Evolutionary conservation across 306 rosid species (phyloP).

Genomic region (Amphicarpaea edgeworthii): DNA sequence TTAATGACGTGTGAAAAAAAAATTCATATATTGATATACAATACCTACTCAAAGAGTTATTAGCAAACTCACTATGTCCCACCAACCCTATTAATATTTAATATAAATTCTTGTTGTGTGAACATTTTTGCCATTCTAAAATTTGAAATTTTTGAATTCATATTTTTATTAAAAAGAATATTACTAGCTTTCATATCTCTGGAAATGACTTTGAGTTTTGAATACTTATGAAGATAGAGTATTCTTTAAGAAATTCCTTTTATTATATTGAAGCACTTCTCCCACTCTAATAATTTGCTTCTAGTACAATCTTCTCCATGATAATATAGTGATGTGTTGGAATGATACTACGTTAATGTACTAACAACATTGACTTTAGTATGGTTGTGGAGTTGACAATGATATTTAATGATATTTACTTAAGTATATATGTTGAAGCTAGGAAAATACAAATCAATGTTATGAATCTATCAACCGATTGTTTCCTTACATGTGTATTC

Average conservation of each 20-base stretch:
- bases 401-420: background rate
- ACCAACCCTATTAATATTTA: slow-evolving; percentile 34
- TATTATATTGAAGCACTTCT: background rate
- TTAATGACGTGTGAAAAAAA: background rate
- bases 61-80: slow-evolving; percentile 41
- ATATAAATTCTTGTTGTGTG: background rate
- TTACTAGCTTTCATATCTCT: background rate
- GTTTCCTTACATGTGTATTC: no score
- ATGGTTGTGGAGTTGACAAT: background rate
- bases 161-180: background rate
- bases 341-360: background rate
- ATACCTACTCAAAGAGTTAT: background rate
- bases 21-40: background rate
- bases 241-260: background rate
- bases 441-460: background rate
- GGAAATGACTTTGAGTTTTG: background rate
- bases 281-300: background rate
- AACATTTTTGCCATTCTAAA: background rate
- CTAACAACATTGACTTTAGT: background rate
- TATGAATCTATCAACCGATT: background rate
- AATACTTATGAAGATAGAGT: background rate
- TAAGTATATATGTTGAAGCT: background rate
- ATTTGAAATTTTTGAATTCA: background rate
- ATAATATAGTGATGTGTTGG: background rate
- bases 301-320: background rate